Percentiles rank a stretch among this genome's conserved stretches.
Conservation (phyloP, 202 grass and related monocot genomes). For the Schoenoplectus triqueter region DNA sequence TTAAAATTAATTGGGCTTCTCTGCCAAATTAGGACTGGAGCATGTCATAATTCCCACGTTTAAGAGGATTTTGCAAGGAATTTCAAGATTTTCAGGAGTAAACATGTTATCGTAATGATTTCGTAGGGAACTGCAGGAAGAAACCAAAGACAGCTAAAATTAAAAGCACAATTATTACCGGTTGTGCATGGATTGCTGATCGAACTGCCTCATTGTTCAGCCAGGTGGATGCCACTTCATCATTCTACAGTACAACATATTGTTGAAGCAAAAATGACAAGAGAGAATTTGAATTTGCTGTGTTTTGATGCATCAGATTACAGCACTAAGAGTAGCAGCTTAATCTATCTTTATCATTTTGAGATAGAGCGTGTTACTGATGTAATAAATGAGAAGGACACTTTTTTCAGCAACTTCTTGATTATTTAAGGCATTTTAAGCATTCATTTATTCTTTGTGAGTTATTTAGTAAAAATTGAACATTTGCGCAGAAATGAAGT, state of each 20-base stretch:
- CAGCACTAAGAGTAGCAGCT: conserved; percentile 4
- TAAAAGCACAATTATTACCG: conserved; percentile 53
- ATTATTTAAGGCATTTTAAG: neutral
- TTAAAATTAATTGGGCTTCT: neutral
- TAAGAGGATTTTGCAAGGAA: neutral
- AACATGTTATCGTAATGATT: neutral
- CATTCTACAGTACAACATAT: conserved; percentile 54
- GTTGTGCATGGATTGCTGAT: conserved; percentile 86
- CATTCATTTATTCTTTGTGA: neutral
- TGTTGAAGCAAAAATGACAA: conserved; percentile 11
- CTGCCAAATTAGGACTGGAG: neutral
- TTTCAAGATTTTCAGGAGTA: neutral
- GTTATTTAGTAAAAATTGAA: neutral
- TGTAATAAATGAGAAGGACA: neutral
- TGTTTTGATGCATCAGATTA: neutral
- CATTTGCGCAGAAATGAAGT: neutral
- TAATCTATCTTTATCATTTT: conserved; percentile 5
- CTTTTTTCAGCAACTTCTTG: neutral
- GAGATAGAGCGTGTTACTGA: neutral
- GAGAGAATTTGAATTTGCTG: neutral
- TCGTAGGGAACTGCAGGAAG: neutral
- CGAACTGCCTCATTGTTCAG: conserved; percentile 70
- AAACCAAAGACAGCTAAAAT: neutral
- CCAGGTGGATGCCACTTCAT: conserved; percentile 86
- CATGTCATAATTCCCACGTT: neutral